These are phyloP conservation scores for Aureobasidium sp. DNA, from an alignment of 2,329 filamentous ascomycete species.

Conservation along the genomic window DNA sequence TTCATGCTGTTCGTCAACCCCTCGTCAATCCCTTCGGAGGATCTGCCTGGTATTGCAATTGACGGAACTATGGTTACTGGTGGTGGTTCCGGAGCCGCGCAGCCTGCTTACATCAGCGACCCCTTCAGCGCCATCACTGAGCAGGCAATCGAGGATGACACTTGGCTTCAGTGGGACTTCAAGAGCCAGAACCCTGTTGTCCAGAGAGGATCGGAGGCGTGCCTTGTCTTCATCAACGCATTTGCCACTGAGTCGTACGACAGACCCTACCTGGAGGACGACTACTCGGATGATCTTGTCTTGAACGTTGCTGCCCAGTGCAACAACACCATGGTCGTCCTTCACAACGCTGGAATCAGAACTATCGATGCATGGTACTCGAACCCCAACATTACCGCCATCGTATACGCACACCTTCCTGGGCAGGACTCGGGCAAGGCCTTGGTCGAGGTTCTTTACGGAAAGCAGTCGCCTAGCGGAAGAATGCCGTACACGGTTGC, in stretches of 20 bases:
- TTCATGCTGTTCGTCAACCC: slow-evolving; percentile 13
- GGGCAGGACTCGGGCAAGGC: slow-evolving; percentile 54
- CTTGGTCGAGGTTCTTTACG: slow-evolving; percentile 49
- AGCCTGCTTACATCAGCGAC: slow-evolving; percentile 25
- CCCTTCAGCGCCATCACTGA: slow-evolving; percentile 28
- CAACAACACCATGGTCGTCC: slow-evolving; percentile 53
- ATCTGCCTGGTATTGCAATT: slow-evolving; percentile 9
- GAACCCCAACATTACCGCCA: slow-evolving; percentile 54
- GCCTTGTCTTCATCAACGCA: slow-evolving; percentile 55
- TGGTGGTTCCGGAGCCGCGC: slow-evolving; percentile 27
- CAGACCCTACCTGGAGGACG: slow-evolving; percentile 27
- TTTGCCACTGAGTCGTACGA: slow-evolving; percentile 31
- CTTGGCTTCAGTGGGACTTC: slow-evolving; percentile 53
- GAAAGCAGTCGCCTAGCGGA: slow-evolving; percentile 47
- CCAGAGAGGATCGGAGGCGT: slow-evolving; percentile 29
- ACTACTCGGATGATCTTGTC: slow-evolving; percentile 46
- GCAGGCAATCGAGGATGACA: slow-evolving; percentile 41
- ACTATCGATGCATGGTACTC: slow-evolving; percentile 54
- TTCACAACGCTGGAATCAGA: slow-evolving; percentile 56
- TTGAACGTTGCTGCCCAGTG: slow-evolving; percentile 49
- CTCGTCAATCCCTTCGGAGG: slow-evolving; percentile 28
- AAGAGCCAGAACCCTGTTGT: slow-evolving; percentile 40
- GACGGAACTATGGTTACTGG: slow-evolving; percentile 27
- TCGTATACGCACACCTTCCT: slow-evolving; percentile 56
- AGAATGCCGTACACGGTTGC: slow-evolving; percentile 55